Evolutionary conservation across 129 eudicot genomes (phyloP).

Genomic region (Dittrichia graveolens): DNA sequence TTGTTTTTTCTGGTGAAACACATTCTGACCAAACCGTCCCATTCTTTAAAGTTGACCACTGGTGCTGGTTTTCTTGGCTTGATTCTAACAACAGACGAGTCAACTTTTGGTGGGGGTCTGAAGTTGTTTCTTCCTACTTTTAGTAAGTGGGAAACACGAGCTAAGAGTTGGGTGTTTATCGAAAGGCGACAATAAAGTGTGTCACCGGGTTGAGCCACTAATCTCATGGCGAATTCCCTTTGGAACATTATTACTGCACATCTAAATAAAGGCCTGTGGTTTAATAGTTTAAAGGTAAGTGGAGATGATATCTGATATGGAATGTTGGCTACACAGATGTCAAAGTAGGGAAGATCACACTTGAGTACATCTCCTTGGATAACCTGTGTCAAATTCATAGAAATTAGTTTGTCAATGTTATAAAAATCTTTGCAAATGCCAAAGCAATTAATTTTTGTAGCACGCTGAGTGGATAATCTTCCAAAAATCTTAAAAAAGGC

Average conservation of each 20-base stretch:
- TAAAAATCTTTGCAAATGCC: not conserved
- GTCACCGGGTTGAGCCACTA: constrained; percentile 94
- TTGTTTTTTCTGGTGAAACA: constrained; percentile 85
- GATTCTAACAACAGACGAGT: constrained; percentile 87
- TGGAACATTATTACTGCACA: constrained; percentile 93
- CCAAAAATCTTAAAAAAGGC: too few species aligned
- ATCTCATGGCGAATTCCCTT: constrained; percentile 92
- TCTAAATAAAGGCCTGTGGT: constrained; percentile 68
- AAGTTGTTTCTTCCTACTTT: constrained; percentile 90
- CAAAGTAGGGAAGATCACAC: constrained; percentile 89
- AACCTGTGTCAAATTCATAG: constrained; percentile 43
- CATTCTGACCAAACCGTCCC: constrained; percentile 81
- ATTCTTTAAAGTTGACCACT: constrained; percentile 68
- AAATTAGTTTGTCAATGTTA: not conserved
- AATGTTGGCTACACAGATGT: constrained; percentile 92
- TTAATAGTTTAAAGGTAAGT: constrained; percentile 64
- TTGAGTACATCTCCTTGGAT: constrained; percentile 91
- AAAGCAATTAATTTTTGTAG: not conserved
- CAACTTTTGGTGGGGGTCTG: constrained; percentile 94
- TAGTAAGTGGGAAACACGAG: constrained; percentile 77
- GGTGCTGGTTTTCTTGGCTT: constrained; percentile 88
- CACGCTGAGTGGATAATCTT: too few species aligned
- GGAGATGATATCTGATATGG: constrained; percentile 97
- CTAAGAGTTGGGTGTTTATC: constrained; percentile 75
- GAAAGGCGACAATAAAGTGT: constrained; percentile 83